These are phyloP conservation scores for Saturnispora sekii DNA, from an alignment of 805 yeast species.

Conservation along the genomic window DNA sequence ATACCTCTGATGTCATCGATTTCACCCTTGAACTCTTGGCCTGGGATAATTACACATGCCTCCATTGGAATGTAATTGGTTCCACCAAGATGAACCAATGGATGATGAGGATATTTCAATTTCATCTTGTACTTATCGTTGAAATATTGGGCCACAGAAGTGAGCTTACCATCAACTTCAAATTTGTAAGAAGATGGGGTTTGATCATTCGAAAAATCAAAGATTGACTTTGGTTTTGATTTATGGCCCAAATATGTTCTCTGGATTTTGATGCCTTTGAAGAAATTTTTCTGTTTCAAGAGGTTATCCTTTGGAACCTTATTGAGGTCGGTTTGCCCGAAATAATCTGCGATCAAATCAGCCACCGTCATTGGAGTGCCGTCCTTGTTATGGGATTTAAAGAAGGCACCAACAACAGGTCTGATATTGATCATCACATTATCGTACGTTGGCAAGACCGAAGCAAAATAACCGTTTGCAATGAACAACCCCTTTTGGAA, in stretches of 20 bases:
- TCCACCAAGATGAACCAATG: conserved; percentile 22
- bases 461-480: conserved; percentile 24
- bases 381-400: conserved; percentile 19
- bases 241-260: conserved; percentile 18
- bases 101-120: conserved; percentile 21
- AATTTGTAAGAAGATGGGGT: conserved; percentile 18
- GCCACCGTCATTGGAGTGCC: conserved; percentile 21
- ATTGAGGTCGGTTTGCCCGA: conserved; percentile 14
- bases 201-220: conserved; percentile 15
- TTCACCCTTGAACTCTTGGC: conserved; percentile 25
- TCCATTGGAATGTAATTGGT: conserved; percentile 24
- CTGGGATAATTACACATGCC: conserved; percentile 19
- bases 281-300: conserved; percentile 13
- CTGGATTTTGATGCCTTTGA: conserved; percentile 18
- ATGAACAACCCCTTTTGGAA: conserved; percentile 22
- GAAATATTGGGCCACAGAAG: conserved; percentile 22
- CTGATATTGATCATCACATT: conserved; percentile 22
- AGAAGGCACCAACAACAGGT: conserved; percentile 22
- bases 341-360: conserved; percentile 19
- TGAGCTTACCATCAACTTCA: conserved; percentile 17
- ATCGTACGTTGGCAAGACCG: conserved; percentile 22
- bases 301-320: conserved; percentile 8
- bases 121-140: conserved; percentile 17
- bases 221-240: conserved; percentile 19
- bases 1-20: conserved; percentile 22